Evolutionary conservation across 2,329 filamentous ascomycete species (phyloP), one percentile per base, ranked within the genome.

Genomic region (Scedosporium boydii): DNA sequence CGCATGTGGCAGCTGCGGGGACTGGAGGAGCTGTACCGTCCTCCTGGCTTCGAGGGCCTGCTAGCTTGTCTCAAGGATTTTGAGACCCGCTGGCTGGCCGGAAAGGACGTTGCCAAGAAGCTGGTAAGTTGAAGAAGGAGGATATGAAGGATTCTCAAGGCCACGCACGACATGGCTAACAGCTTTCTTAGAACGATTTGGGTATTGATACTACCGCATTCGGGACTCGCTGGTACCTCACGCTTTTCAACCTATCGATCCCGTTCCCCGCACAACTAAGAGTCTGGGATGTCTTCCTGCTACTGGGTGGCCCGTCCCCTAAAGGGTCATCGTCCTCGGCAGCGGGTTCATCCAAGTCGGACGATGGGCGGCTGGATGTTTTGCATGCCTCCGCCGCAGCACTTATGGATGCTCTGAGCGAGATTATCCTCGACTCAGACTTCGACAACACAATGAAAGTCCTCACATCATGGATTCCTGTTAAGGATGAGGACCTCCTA

Each of bases 361-460:
- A 26, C 51, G 23, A 27, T 26, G 51, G 21, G 46, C 89, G 91
- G 60, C 82, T 98, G 42, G 92, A 96, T 69, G 83, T 98, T 42
- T 78, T 99, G 59, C 95, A 99, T 74, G 93, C 95, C 10, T 89
- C 92, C 5, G 90, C 89, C 65, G 90, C 93, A 3, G 93, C 95
- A 1, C 81, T 99, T 29, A 93, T 98, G 58, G 91, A 96, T 72
- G 93, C 91, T 18, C 90, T 95, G 67, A 83, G 91, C 44, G 91
- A 96, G 65, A 91, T 96, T 60, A 80, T 99, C 38, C 79, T 97
- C 5, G 92, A 96, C 69, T 91, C 90, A 18, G 95, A 99, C 72
- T 99, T 98, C 74, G 95, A 99, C 73, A 96, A 96, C 70, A 90
- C 90, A 57, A 99, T 99, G 95, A 98, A 97, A 77, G 89, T 93